phyloP scores from a whole-genome alignment of 2,329 filamentous ascomycete genomes.

The Paracorniculantispora psalliotae region DNA sequence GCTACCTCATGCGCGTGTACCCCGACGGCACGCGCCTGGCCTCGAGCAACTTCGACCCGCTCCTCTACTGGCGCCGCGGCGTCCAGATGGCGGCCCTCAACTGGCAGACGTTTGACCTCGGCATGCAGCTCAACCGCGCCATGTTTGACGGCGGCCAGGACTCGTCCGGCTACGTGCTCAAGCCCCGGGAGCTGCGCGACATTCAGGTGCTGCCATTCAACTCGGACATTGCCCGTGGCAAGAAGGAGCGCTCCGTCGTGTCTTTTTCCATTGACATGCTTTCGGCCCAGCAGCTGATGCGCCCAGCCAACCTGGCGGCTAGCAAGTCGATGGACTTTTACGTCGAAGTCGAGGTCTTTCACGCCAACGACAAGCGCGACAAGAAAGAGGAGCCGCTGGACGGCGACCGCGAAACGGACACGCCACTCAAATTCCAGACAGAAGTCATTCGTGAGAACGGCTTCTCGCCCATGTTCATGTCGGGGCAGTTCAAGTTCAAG shows the following conservation, averaged over 20 bases:
- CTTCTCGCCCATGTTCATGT: slow-evolving; percentile 79
- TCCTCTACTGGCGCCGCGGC: slow-evolving; percentile 88
- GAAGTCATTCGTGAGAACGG: slow-evolving; percentile 80
- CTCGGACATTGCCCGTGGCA: slow-evolving; percentile 49
- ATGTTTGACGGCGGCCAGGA: slow-evolving; percentile 93
- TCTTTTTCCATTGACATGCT: slow-evolving; percentile 83
- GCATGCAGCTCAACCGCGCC: slow-evolving; percentile 93
- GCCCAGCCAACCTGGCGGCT: slow-evolving; percentile 66
- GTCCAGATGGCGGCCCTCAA: slow-evolving; percentile 98
- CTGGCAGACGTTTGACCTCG: slow-evolving; percentile 95
- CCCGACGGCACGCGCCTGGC: slow-evolving; percentile 75
- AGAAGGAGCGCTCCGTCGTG: slow-evolving; percentile 75
- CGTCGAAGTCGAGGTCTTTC: slow-evolving; percentile 90
- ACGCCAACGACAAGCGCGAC: slow-evolving; percentile 88
- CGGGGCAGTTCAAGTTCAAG: slow-evolving; percentile 71
- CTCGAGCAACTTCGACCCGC: slow-evolving; percentile 91
- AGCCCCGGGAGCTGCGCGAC: slow-evolving; percentile 78
- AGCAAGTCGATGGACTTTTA: slow-evolving; percentile 83
- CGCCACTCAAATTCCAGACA: slow-evolving; percentile 74
- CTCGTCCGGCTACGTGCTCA: slow-evolving; percentile 86
- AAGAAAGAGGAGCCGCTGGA: slow-evolving; percentile 70
- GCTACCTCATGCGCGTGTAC: slow-evolving; percentile 89
- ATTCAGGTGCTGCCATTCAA: slow-evolving; percentile 55
- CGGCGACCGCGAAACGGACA: slow-evolving; percentile 37
- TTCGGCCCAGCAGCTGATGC: slow-evolving; percentile 90